Percentiles rank a stretch among this genome's conserved stretches.
phyloP scores from a whole-genome alignment of 2,329 filamentous ascomycete genomes.

The Pseudocercospora macadamiae region DNA sequence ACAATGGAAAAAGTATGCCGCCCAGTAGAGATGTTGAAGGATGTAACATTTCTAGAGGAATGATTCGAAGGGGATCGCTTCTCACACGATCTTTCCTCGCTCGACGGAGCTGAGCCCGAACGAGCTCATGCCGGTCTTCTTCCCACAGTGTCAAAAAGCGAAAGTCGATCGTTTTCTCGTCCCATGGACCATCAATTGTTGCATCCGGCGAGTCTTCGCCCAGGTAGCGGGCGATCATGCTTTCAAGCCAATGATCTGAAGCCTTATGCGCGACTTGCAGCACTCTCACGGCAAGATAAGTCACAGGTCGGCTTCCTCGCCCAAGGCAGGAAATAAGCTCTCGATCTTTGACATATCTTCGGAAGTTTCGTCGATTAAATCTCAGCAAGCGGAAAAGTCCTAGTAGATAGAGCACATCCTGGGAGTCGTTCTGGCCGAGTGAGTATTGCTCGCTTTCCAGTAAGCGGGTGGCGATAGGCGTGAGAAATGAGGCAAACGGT shows the following conservation, averaged over 20 bases:
- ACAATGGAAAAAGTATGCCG: constrained; percentile 59
- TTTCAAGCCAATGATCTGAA: constrained; percentile 76
- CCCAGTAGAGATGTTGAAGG: constrained; percentile 64
- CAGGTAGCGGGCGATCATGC: constrained; percentile 69
- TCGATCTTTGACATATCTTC: constrained; percentile 64
- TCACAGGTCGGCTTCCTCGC: constrained; percentile 61
- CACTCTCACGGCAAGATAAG: constrained; percentile 80
- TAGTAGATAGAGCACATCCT: constrained; percentile 53
- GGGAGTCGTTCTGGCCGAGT: constrained; percentile 22
- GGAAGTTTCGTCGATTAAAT: constrained; percentile 72
- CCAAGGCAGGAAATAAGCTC: constrained; percentile 71
- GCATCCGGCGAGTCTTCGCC: constrained; percentile 53
- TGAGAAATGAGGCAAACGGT: constrained; percentile 79
- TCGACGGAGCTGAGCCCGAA: constrained; percentile 21
- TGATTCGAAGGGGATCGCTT: constrained; percentile 6
- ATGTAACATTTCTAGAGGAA: constrained; percentile 29
- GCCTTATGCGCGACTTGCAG: constrained; percentile 78
- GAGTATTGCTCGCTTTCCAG: constrained; percentile 26
- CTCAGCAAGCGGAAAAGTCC: constrained; percentile 78
- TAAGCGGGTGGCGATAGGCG: constrained; percentile 39
- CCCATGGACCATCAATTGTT: constrained; percentile 70
- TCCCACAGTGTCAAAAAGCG: constrained; percentile 70
- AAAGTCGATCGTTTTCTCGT: constrained; percentile 77
- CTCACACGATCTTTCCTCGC: neutral
- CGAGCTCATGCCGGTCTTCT: constrained; percentile 55